Conservation (phyloP, 495 filamentous ascomycete species). For the Cryomyces antarcticus region DNA sequence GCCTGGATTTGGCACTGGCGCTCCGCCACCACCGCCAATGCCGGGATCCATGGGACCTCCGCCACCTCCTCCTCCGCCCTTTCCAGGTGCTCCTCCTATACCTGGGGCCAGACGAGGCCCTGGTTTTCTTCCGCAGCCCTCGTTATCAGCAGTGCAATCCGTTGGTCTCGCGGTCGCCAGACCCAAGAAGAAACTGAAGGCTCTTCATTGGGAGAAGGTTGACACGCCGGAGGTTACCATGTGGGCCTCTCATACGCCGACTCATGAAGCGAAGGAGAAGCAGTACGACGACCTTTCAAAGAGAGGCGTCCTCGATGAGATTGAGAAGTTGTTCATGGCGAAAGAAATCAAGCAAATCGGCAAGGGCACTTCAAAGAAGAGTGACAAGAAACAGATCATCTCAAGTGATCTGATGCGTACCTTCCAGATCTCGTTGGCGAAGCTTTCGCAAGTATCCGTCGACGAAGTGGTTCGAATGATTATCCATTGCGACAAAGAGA, state of each 20-base stretch:
- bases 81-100: slow-evolving; percentile 18
- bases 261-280: slow-evolving; percentile 67
- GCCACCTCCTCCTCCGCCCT: slow-evolving; percentile 14
- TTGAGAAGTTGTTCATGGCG: slow-evolving; percentile 91
- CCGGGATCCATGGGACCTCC: slow-evolving; percentile 19
- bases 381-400: slow-evolving; percentile 95
- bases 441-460: slow-evolving; percentile 59
- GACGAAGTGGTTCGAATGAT: slow-evolving; percentile 82
- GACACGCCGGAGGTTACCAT: slow-evolving; percentile 85
- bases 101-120: slow-evolving; percentile 17
- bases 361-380: slow-evolving; percentile 38
- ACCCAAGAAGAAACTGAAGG: slow-evolving; percentile 98
- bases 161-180: slow-evolving; percentile 40
- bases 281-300: slow-evolving; percentile 82
- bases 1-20: slow-evolving; percentile 22
- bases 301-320: slow-evolving; percentile 90
- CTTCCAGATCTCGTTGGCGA: slow-evolving; percentile 83
- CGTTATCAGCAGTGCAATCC: slow-evolving; percentile 7
- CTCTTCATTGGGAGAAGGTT: slow-evolving; percentile 97
- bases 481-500: slow-evolving; percentile 80
- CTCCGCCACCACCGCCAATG: slow-evolving; percentile 27
- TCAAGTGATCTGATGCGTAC: slow-evolving; percentile 76
- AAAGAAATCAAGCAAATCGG: slow-evolving; percentile 86
- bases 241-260: slow-evolving; percentile 76
- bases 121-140: slow-evolving; percentile 17